These are phyloP conservation scores for Globisporangium cylindrosporum DNA, from an alignment of 352 stramenopile genomes.

Conservation along the genomic window DNA sequence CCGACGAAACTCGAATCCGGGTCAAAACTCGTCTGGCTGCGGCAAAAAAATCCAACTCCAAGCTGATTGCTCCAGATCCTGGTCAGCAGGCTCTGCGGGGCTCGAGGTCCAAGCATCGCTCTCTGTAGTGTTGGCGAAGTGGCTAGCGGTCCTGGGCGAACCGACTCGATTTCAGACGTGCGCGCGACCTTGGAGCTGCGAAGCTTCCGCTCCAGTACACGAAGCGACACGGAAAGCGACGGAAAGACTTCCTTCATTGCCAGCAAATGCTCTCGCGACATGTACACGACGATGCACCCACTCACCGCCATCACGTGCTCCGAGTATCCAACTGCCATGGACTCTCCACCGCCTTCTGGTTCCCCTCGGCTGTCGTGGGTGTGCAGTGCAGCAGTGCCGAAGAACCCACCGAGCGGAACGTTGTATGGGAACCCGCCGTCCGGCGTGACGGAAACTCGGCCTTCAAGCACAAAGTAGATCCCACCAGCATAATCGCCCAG, in stretches of 20 bases:
- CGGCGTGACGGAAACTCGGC: conserved; percentile 28
- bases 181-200: conserved; percentile 27
- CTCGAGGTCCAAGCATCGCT: background rate
- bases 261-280: conserved; percentile 43
- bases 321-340: conserved; percentile 22
- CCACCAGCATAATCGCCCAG: conserved; percentile 44
- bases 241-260: conserved; percentile 34
- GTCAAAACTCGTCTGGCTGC: conserved; percentile 30
- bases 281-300: conserved; percentile 50
- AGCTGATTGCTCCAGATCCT: background rate
- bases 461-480: conserved; percentile 54
- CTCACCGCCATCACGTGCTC: conserved; percentile 48
- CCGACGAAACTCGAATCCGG: conserved; percentile 45
- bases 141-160: conserved; percentile 9
- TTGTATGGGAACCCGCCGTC: conserved; percentile 26
- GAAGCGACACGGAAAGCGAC: conserved; percentile 26
- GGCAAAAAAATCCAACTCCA: background rate
- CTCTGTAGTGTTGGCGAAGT: background rate
- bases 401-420: conserved; percentile 44
- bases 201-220: conserved; percentile 29
- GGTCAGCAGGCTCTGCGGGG: background rate
- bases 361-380: background rate
- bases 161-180: conserved; percentile 28
- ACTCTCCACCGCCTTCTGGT: background rate
- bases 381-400: conserved; percentile 40